Base-by-base conservation (phyloP, 192 early-diverging fungal species). In the Dissophora globulifera region DNA sequence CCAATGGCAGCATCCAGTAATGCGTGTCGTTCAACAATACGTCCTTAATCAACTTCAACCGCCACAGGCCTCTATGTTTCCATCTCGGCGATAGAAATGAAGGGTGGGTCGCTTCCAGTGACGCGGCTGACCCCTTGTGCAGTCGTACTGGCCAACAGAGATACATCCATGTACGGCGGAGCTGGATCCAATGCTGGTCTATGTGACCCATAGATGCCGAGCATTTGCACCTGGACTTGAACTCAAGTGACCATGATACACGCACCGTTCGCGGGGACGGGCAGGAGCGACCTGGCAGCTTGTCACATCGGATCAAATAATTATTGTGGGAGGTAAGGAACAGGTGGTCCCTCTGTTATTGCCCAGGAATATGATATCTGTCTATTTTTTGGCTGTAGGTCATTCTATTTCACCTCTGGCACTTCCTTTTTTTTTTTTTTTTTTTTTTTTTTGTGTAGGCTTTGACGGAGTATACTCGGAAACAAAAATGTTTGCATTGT, bases 81-180 rank as follows among this genome's bases (percentile, higher is more conserved):
- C 1, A 48, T 65, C 19, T 31, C 27, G 5, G 16, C 41, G 4
- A 23, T 49, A 0, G 1, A 5, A 15, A 20, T 65, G 43, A 49
- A 41, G 6, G 61, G 62, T 45, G 43, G 43, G 4, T 4, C 27
- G 23, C 10, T 51, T 2, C 72, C 72, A 12, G 5, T 12, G 4
- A 15, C 63, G 13, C 62, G 72, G 43, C 15, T 56, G 10, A 27
- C 57, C 1, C 63, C 72, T 1, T 76, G 72, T 20, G 29, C 47
- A 7, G 53, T 32, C 13, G 57, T 76, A 12, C 51, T 76, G 13
- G 46, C 40, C 2, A 48, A 47, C 5, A 58, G 72, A 13, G n/a
- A 56, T 19, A 40, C 67, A 11, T 67, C 67, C 46, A 76, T 76
- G 72, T 67, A 76, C 29, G 72, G 72, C 33, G 72, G 72, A 3